Evolutionary conservation across 805 yeast genomes (phyloP).

Genomic region (Ogataea methylovora): DNA sequence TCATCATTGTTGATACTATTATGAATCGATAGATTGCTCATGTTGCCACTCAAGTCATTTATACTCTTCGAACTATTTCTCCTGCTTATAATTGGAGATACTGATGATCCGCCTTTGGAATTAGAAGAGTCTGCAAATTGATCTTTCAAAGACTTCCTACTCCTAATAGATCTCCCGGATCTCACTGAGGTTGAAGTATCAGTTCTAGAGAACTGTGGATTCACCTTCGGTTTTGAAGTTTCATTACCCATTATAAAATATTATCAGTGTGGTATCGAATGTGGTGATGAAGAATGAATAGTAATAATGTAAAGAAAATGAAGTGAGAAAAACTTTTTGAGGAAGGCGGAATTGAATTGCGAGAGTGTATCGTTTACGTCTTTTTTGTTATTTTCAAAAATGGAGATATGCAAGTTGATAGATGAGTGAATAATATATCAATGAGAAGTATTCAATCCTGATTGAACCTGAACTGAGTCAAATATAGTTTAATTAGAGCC

Average conservation of each 20-base stretch:
- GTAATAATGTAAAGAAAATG: too few species aligned
- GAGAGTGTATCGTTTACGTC: too few species aligned
- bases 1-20: not conserved
- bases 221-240: conserved; percentile 22
- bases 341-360: too few species aligned
- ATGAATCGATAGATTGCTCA: conserved; percentile 9
- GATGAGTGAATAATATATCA: too few species aligned
- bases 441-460: too few species aligned
- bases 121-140: conserved; percentile 1
- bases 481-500: too few species aligned
- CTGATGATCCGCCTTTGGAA: conserved; percentile 11
- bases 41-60: conserved; percentile 5
- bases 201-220: conserved; percentile 20
- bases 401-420: too few species aligned
- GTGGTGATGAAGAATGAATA: too few species aligned
- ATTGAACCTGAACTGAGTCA: too few species aligned
- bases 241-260: conserved; percentile 27
- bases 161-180: conserved; percentile 22
- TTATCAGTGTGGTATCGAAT: not conserved
- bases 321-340: too few species aligned
- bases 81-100: conserved; percentile 17
- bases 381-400: too few species aligned
- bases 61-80: conserved; percentile 14
- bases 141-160: conserved; percentile 17
- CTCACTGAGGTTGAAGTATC: conserved; percentile 23